These are phyloP conservation scores for Candida pini DNA, from an alignment of 805 yeast species.

Conservation along the genomic window DNA sequence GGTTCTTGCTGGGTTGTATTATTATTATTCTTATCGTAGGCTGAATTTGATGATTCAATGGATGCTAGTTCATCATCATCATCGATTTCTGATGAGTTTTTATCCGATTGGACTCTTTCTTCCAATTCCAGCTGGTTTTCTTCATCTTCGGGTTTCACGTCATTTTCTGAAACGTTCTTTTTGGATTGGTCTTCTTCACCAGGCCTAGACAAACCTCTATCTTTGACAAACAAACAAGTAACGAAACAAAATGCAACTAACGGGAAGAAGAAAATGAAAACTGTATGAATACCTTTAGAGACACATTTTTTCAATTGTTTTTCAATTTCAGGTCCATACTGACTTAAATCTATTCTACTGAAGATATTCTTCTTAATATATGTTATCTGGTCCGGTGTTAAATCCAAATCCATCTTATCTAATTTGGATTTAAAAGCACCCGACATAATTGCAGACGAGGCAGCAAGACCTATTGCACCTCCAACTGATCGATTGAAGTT, in stretches of 20 bases:
- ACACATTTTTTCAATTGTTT: conserved; percentile 21
- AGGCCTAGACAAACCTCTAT: conserved; percentile 35
- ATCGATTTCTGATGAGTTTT: no score
- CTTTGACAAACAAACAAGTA: conserved; percentile 30
- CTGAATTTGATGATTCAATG: no score
- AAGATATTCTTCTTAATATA: conserved; percentile 28
- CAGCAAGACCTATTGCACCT: conserved; percentile 55
- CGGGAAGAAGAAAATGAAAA: conserved; percentile 32
- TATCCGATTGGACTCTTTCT: no score
- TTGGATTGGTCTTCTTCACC: no score
- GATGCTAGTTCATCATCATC: no score
- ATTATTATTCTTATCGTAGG: no score
- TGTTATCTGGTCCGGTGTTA: conserved; percentile 7
- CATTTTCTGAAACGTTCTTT: no score
- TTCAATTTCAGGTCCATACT: conserved; percentile 20
- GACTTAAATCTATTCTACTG: conserved; percentile 22
- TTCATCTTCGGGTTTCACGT: no score
- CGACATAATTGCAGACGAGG: conserved; percentile 27
- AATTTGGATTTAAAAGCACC: conserved; percentile 18
- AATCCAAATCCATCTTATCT: conserved; percentile 4
- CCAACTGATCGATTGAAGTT: conserved; percentile 55
- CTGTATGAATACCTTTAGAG: conserved; percentile 25
- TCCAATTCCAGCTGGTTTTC: no score
- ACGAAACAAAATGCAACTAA: conserved; percentile 30
- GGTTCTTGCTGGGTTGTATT: no score